A percentile compares a stretch with the other conserved stretches of the same genome.
Evolutionary conservation across 2,329 filamentous ascomycete species (phyloP).

Genomic region (Emergomyces orientalis): DNA sequence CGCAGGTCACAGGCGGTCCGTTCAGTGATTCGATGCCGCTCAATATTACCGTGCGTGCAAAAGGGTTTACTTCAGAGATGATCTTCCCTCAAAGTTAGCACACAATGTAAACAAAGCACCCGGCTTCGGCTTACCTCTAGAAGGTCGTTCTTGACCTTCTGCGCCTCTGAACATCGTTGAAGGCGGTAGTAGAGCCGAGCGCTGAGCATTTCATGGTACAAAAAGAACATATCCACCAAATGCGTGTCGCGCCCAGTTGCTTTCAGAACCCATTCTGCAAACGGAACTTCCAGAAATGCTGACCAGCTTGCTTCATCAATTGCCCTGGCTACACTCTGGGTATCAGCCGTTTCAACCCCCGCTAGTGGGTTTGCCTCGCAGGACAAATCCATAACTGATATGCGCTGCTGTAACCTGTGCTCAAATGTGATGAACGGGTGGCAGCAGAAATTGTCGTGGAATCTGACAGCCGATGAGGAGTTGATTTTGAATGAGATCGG

Average conservation of each 20-base stretch:
- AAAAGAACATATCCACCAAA: too few species aligned
- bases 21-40: constrained; percentile 2
- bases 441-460: background rate
- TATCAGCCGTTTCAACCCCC: background rate
- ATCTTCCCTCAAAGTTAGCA: constrained; percentile 1
- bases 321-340: too few species aligned
- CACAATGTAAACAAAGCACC: background rate
- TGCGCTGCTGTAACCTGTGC: background rate
- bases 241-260: too few species aligned
- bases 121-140: background rate
- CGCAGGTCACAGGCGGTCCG: constrained; percentile 1
- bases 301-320: too few species aligned
- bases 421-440: background rate
- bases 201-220: too few species aligned
- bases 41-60: constrained; percentile 1
- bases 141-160: too few species aligned
- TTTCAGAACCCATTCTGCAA: too few species aligned
- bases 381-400: background rate
- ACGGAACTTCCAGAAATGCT: too few species aligned
- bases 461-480: constrained; percentile 4
- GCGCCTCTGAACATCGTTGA: too few species aligned
- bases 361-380: background rate
- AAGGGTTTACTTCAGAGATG: background rate
- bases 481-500: constrained; percentile 1
- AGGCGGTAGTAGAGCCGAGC: too few species aligned